phyloP scores from a whole-genome alignment of 306 rosid species.

The Trichosanthes truncata region DNA sequence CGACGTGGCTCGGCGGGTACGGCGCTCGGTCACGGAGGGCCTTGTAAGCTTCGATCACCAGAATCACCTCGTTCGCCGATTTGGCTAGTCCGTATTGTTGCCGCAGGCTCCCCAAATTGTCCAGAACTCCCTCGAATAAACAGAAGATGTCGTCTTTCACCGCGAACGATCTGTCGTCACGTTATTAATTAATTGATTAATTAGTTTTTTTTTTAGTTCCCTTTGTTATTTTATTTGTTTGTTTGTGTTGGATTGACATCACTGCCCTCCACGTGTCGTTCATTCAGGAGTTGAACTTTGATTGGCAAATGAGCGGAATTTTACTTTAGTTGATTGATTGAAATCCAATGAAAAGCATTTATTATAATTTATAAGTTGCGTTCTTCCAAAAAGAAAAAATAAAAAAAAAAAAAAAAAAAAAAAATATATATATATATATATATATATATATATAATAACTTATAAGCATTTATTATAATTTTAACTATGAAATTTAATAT shows the following conservation, averaged over 20 bases:
- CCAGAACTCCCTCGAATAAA: slow-evolving; percentile 78
- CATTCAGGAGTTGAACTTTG: not conserved
- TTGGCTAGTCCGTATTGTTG: slow-evolving; percentile 85
- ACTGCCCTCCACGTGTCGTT: not conserved
- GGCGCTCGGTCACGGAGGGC: slow-evolving; percentile 93
- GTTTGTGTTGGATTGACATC: not conserved
- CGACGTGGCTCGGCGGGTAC: slow-evolving; percentile 85
- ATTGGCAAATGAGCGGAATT: not conserved
- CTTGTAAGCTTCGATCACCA: slow-evolving; percentile 89
- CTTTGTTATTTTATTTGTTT: not conserved
- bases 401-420: no score
- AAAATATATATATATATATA: no score
- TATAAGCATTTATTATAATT: not conserved
- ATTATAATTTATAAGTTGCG: not conserved
- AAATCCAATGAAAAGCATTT: not conserved
- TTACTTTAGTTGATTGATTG: not conserved
- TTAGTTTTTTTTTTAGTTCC: not conserved
- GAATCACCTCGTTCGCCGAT: slow-evolving; percentile 62
- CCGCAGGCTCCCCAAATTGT: slow-evolving; percentile 75
- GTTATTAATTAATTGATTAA: not conserved
- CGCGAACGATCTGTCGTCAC: slow-evolving; percentile 65
- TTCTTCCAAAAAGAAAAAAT: no score
- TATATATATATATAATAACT: no score
- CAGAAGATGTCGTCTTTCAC: slow-evolving; percentile 92
- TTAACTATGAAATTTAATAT: not conserved